Evolutionary conservation across 805 yeast genomes (phyloP), one percentile per base, ranked within the genome.

Genomic region (Candida nitratophila): DNA sequence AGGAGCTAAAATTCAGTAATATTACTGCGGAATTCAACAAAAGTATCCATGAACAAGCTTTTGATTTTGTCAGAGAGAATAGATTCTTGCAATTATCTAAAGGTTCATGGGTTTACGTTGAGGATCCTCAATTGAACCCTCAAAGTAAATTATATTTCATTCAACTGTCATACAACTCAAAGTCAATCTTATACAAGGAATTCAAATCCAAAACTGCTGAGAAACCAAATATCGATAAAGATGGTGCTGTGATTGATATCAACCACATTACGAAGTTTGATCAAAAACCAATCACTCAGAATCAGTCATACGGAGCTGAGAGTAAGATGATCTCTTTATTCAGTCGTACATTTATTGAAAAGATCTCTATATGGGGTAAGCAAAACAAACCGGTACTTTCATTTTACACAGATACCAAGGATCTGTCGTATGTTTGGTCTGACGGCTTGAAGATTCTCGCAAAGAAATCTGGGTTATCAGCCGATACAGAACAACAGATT

Each of bases 51-150:
- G 57, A 63, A 14, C 88, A 87, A 56, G 85, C 83, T 0, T 65
- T 72, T 45, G 82, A 79, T 33, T 85, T 84, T 57, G 88, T 86
- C 15, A 75, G 76, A 45, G 89, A 84, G 57, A 93, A 85, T 64
- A 71, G 91, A 53, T 78, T 83, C 39, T 62, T 84, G 45, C 81
- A 79, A 55, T 63, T 87, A 40, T 78, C 87, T 24, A 79, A 75
- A 54, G 96, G 96, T 1, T 74, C 85, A 2, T 87, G 95, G 95
- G 90, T 84, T 14, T 83, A 70, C 56, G 73, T 81, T 1, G 83
- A 80, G 32, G 66, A 72, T 42, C 88, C 84, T 22, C 47, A 51
- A 41, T 58, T 51, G 12, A 35, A 48, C 3, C 29, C 46, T 11
- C 45, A 45, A 39, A 44, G 48, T 29, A 73, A 70, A 49, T 69